Evolutionary conservation across 2,329 filamentous ascomycete genomes (phyloP), one percentile per base, ranked within the genome.

Genomic region (Stagonosporopsis cucurbitacearum): DNA sequence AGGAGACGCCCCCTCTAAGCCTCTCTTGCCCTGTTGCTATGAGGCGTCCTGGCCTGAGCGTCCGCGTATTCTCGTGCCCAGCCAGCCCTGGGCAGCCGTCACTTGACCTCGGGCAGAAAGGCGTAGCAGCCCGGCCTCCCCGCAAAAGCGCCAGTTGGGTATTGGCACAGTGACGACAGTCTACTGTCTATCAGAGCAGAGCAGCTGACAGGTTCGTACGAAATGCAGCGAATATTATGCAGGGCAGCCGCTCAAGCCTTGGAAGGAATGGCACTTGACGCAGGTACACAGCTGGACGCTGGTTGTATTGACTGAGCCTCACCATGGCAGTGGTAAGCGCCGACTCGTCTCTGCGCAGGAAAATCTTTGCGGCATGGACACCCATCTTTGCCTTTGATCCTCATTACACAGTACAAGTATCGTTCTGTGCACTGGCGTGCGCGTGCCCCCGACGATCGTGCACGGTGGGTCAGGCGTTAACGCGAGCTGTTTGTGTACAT

Each of bases 401-500:
- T 32, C 36, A 25, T 11, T 17, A 5, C 25, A n/a, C 25, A 26
- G 9, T 26, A 26, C 25, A 5, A 9, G 25, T 30, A 30, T 28
- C 30, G 32, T 45, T 39, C 42, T 51, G 42, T 47, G 47, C 47
- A 46, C 43, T 39, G 22, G 43, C 30, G 42, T 41, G 53, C 37
- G 42, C 39, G 53, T 47, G 53, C 47, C 12, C 12, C 19, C 28
- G 53, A 23, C 41, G 47, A 50, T 56, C 47, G 53, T 49, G 47
- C 56, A 51, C 48, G 26, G 54, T 37, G 63, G 68, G 58, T 57
- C 66, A 65, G 62, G 62, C 60, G 46, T 15, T 32, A 23, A 26
- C 15, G 47, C 33, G 12, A 41, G 30, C 28, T 70, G 70, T 72
- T 72, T 57, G 59, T 54, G 41, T 32, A 43, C 32, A 5, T 17